These are phyloP conservation scores for Exophiala viscosa DNA, from an alignment of 2,329 filamentous ascomycete genomes.

Conservation along the genomic window DNA sequence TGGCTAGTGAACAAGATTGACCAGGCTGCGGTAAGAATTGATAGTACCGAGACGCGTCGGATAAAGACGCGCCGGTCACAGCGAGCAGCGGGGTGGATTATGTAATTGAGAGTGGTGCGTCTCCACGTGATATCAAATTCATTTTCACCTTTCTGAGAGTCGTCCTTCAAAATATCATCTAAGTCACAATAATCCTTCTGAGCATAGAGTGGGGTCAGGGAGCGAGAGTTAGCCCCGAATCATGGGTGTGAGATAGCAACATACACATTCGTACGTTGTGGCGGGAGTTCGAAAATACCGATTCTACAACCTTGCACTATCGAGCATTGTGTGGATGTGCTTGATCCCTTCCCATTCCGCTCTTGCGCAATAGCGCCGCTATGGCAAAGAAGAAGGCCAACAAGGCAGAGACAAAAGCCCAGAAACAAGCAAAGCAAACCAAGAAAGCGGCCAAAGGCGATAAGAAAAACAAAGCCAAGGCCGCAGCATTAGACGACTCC, in stretches of 20 bases:
- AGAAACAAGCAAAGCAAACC: conserved; percentile 52
- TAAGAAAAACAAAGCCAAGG: conserved; percentile 73
- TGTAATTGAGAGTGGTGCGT: not conserved
- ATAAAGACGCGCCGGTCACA: conserved; percentile 16
- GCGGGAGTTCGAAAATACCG: too few species aligned
- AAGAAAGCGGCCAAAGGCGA: conserved; percentile 83
- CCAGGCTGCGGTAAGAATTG: not conserved
- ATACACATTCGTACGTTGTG: too few species aligned
- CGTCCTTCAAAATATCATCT: not conserved
- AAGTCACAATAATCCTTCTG: conserved; percentile 30
- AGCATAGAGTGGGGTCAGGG: too few species aligned
- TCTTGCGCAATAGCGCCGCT: not conserved
- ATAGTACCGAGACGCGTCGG: not conserved
- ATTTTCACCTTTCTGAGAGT: not conserved
- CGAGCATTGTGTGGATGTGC: too few species aligned
- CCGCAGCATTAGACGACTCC: conserved; percentile 65
- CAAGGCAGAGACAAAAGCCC: conserved; percentile 52
- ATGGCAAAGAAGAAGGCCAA: conserved; percentile 56
- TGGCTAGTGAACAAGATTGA: not conserved
- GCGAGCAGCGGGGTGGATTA: conserved; percentile 1
- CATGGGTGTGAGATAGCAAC: too few species aligned
- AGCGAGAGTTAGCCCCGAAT: too few species aligned
- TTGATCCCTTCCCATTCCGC: too few species aligned
- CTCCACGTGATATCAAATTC: conserved; percentile 1
- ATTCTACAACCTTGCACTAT: too few species aligned